Percentiles rank a stretch among this genome's conserved stretches.
phyloP scores from a whole-genome alignment of 2,329 filamentous ascomycete genomes.

The Epichloe elymi region DNA sequence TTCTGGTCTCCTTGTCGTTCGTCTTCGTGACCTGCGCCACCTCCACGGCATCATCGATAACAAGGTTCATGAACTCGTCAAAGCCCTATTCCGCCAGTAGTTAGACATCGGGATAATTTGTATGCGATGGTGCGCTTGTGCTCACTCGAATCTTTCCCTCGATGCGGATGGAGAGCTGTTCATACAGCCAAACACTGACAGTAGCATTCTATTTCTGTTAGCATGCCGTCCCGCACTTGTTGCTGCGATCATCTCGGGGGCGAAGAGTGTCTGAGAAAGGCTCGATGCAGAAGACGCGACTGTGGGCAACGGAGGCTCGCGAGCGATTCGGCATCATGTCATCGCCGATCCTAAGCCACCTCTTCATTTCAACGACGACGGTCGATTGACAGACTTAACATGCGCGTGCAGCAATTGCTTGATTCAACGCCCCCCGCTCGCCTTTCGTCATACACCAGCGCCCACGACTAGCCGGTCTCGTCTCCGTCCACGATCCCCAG shows the following conservation, averaged over 20 bases:
- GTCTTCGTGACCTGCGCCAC: constrained; percentile 76
- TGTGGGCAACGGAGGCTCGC: no score
- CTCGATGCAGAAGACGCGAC: background rate
- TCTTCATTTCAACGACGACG: no score
- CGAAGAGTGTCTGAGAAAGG: no score
- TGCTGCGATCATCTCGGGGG: background rate
- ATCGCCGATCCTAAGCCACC: no score
- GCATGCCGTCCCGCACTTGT: constrained; percentile 9
- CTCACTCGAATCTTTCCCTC: constrained; percentile 89
- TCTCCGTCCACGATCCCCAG: background rate
- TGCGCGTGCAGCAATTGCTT: background rate
- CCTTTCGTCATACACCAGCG: background rate
- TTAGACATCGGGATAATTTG: background rate
- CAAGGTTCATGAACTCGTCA: constrained; percentile 99
- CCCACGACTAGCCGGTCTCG: background rate
- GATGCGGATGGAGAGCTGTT: constrained; percentile 86
- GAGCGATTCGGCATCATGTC: no score
- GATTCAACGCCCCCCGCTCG: background rate
- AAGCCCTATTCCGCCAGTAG: constrained; percentile 53
- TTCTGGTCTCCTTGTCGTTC: constrained; percentile 60
- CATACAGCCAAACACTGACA: constrained; percentile 92
- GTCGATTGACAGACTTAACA: background rate
- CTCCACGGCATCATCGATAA: constrained; percentile 89
- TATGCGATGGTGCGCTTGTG: constrained; percentile 3
- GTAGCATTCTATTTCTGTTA: constrained; percentile 50